Evolutionary conservation across 2,329 filamentous ascomycete species (phyloP).

Genomic region (Colletotrichum brevisporum): DNA sequence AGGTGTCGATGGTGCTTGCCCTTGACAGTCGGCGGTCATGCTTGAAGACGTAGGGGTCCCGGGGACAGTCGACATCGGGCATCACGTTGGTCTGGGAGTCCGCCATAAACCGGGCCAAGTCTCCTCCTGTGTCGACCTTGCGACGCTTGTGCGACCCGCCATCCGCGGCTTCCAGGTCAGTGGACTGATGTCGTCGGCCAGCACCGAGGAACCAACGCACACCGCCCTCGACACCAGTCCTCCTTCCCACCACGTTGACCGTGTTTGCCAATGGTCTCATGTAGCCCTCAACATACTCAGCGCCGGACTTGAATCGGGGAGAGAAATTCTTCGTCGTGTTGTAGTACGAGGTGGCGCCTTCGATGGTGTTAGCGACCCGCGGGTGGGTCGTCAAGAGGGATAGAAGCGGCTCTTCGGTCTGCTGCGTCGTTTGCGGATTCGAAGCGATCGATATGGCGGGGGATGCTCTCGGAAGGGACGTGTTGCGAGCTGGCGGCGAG

Average conservation of each 20-base stretch:
- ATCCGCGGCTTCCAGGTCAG: conserved; percentile 62
- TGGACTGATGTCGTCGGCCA: conserved; percentile 64
- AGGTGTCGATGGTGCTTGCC: conserved; percentile 78
- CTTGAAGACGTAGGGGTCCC: conserved; percentile 45
- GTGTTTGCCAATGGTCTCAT: conserved; percentile 89
- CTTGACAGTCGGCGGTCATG: conserved; percentile 71
- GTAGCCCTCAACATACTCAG: conserved; percentile 91
- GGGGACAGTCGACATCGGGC: conserved; percentile 40
- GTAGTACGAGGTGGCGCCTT: conserved; percentile 87
- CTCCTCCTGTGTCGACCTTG: conserved; percentile 64
- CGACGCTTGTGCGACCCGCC: conserved; percentile 70
- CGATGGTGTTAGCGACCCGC: conserved; percentile 86
- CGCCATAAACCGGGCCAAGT: conserved; percentile 42
- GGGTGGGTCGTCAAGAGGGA: conserved; percentile 92
- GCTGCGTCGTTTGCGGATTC: conserved; percentile 52
- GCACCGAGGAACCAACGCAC: conserved; percentile 85
- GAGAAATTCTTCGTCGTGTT: conserved; percentile 91
- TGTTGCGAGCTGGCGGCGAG: conserved; percentile 67
- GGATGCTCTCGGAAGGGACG: conserved; percentile 55
- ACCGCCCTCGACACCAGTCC: conserved; percentile 89
- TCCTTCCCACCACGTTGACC: conserved; percentile 84
- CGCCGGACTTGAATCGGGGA: conserved; percentile 88
- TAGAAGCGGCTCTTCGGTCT: conserved; percentile 81
- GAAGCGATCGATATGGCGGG: conserved; percentile 53
- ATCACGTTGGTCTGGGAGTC: conserved; percentile 36